Evolutionary conservation across 2,329 filamentous ascomycete species (phyloP), one percentile per base, ranked within the genome.

Genomic region (Simplicillium aogashimaense): DNA sequence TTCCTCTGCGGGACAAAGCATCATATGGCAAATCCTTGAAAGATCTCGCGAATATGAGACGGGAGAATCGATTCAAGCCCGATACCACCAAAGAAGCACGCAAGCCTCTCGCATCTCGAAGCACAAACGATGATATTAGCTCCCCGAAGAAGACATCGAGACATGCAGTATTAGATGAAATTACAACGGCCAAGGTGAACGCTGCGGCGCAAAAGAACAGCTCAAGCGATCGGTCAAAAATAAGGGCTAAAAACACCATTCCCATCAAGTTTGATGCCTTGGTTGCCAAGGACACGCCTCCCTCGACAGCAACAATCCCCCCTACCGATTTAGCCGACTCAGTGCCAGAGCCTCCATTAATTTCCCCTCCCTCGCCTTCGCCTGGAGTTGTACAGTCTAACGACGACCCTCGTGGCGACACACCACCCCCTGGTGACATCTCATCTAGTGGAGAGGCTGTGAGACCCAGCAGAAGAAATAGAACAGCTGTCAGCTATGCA

Each of bases 401-500:
- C 39, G 58, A 59, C 37, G 58, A 49, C 15, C 57, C 53, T 13
- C 50, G 57, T 33, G 57, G 66, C 41, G 76, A 78, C 49, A 80
- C 78, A 0, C 76, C 78, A 3, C 78, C 78, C 4, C 77, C 77
- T 4, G 57, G 64, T 13, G 72, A 80, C 47, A 70, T 81, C 29
- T 73, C 69, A 7, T 63, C 61, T 7, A 67, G 59, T 29, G 70
- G 72, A 37, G 74, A 82, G 49, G 72, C 72, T 20, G 69, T 74
- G 20, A 72, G 86, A 35, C 74, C 76, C 16, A 82, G 79, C 49
- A 70, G 86, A 48, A 74, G 86, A 47, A 76, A 77, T 36, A 71
- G 82, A 50, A 65, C 76, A 10, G 70, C 78, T 37, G 74, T 92
- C 45, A 90, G 83, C 64, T 92, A 92, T 57, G 83, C 84, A 10